Percentiles rank a stretch among this genome's conserved stretches.
These are phyloP conservation scores for Podospora appendiculata DNA, from an alignment of 495 filamentous ascomycete genomes.

Conservation along the genomic window DNA sequence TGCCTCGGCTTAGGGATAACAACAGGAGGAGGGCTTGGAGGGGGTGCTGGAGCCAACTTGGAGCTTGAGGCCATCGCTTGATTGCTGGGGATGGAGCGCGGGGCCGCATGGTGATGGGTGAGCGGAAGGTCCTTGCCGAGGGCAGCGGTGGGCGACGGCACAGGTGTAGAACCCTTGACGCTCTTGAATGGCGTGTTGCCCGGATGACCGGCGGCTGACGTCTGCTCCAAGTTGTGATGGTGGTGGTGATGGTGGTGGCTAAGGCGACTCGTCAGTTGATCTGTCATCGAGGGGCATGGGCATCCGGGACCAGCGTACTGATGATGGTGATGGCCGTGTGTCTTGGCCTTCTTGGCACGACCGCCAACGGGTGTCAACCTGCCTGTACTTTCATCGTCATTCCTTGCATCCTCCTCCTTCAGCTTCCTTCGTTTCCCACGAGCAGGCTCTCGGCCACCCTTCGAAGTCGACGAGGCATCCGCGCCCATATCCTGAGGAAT, in stretches of 20 bases:
- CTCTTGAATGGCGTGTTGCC: constrained; percentile 31
- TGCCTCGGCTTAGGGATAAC: constrained; percentile 53
- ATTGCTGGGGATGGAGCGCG: constrained; percentile 12
- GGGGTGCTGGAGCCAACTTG: constrained; percentile 28
- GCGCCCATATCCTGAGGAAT: constrained; percentile 23
- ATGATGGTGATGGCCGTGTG: constrained; percentile 57
- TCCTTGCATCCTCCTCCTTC: constrained; percentile 51
- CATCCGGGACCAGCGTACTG: constrained; percentile 36
- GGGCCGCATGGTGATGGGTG: constrained; percentile 28
- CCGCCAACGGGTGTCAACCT: constrained; percentile 42
- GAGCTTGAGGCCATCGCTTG: constrained; percentile 23
- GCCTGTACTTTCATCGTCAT: constrained; percentile 52
- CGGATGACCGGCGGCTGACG: constrained; percentile 35
- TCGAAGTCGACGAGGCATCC: constrained; percentile 14
- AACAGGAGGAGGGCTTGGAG: constrained; percentile 31
- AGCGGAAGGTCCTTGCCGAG: constrained; percentile 38
- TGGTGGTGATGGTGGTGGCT: constrained; percentile 73
- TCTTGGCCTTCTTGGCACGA: constrained; percentile 51
- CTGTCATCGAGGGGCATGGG: background rate
- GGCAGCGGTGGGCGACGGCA: constrained; percentile 46
- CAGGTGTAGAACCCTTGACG: constrained; percentile 39
- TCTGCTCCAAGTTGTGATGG: constrained; percentile 60
- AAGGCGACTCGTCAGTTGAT: constrained; percentile 13
- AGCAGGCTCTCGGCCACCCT: constrained; percentile 20
- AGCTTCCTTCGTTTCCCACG: constrained; percentile 51